phyloP scores from a whole-genome alignment of 164 flowering plant genomes.

The Stephania yunnanensis region DNA sequence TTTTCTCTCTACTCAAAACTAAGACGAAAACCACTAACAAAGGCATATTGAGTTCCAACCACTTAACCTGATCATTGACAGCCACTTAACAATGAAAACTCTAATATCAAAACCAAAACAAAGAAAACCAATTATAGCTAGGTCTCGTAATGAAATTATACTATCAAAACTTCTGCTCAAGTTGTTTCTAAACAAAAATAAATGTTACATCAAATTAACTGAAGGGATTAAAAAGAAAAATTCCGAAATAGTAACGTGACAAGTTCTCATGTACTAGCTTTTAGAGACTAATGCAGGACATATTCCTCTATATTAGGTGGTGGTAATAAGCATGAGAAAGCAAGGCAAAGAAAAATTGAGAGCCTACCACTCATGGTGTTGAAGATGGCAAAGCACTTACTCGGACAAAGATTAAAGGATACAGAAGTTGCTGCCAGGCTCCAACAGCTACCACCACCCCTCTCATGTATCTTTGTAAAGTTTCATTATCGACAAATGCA shows the following conservation, averaged over 20 bases:
- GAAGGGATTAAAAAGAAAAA: background rate
- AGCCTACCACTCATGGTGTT: background rate
- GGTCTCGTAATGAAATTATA: background rate
- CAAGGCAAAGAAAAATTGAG: background rate
- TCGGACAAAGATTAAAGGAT: background rate
- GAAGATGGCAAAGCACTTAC: background rate
- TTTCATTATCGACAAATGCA: constrained; percentile 1
- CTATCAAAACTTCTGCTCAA: background rate
- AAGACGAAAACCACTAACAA: too few relatives aligned
- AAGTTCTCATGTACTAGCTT: background rate
- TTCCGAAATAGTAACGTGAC: background rate
- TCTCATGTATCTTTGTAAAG: background rate
- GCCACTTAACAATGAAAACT: too few relatives aligned
- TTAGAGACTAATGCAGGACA: constrained; percentile 2
- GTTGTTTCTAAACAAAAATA: background rate
- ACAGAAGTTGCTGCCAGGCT: too few relatives aligned
- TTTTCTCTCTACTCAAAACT: too few relatives aligned
- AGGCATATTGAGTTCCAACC: too few relatives aligned
- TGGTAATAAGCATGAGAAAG: background rate
- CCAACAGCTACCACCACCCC: constrained; percentile 7
- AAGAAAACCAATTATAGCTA: too few relatives aligned
- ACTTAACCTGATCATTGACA: too few relatives aligned
- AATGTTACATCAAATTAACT: background rate
- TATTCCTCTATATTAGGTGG: background rate
- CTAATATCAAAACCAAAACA: background rate